Evolutionary conservation across 1,139 yeast species (phyloP).

Genomic region (Meyerozyma smithsonii): DNA sequence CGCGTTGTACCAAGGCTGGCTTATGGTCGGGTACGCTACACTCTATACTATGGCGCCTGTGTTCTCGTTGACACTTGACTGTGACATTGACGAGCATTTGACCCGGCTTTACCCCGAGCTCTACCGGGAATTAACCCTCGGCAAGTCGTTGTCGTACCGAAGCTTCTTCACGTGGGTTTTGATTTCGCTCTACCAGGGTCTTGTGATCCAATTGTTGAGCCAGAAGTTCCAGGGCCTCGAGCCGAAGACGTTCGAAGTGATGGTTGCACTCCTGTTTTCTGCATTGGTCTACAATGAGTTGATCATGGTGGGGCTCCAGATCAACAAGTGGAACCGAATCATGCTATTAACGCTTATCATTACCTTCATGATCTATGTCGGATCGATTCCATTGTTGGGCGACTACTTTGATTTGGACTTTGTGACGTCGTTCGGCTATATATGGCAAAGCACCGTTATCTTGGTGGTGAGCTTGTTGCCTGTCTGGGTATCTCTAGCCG

Average conservation of each 20-base stretch:
- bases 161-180: conserved; percentile 92
- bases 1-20: conserved; percentile 92
- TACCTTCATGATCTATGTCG: conserved; percentile 64
- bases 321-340: conserved; percentile 80
- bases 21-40: conserved; percentile 98
- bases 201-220: conserved; percentile 71
- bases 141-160: conserved; percentile 76
- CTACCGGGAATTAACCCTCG: conserved; percentile 86
- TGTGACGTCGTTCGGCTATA: conserved; percentile 53
- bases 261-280: conserved; percentile 85
- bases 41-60: conserved; percentile 98
- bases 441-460: conserved; percentile 67
- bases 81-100: conserved; percentile 85
- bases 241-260: conserved; percentile 48
- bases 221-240: conserved; percentile 71
- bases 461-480: conserved; percentile 75
- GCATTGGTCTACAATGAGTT: conserved; percentile 80
- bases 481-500: conserved; percentile 78
- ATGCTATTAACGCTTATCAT: conserved; percentile 73
- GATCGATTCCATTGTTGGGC: conserved; percentile 72
- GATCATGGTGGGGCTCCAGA: conserved; percentile 89
- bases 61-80: conserved; percentile 84
- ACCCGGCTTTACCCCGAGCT: conserved; percentile 92
- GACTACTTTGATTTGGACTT: conserved; percentile 79
- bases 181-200: conserved; percentile 85